Base-by-base conservation (phyloP, 345 rosid genomes). In the Populus tremula region DNA sequence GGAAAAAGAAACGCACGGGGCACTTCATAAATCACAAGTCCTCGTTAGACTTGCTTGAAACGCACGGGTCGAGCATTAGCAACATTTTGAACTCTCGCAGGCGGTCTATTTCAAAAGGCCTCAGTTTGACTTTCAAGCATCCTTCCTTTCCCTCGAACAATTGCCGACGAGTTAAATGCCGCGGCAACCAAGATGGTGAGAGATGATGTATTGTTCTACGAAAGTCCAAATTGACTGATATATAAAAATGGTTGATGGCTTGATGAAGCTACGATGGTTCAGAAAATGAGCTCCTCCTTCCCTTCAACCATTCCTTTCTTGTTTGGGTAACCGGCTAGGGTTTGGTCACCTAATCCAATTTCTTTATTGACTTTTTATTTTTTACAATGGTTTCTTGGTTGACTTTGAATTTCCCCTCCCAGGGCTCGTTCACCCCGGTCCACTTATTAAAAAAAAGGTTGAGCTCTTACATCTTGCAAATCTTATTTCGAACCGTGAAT, bases 261-360 rank as follows among this genome's bases (percentile, higher is more conserved):
- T 0, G 6, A 20, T 20, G 7, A 20, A 6, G 59, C 59, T 53
- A 53, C 18, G 9, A 53, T 53, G 63, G n/a, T n/a, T 56, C 29
- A 8, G 21, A 56, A n/a, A n/a, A 56, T n/a, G 63, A 56, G 13
- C 63, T 9, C 27, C 27, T n/a, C 27, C 3, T 8, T 27, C 11
- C 49, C 39, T 8, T 14, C 43, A 18, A 1, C 25, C 61, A 54
- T 43, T 23, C 20, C 20, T 71, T 49, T 75, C 77, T 16, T 29
- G 10, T 17, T 64, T 10, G 31, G 43, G 49, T 23, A 62, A 38
- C 25, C 23, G 16, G 78, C 43, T 29, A 56, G 35, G 69, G 85
- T 72, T 79, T 14, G 79, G 85, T 77, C 77, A 86, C 84, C 88
- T 75, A 84, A 81, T 72, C 77, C 79, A n/a, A n/a, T 74, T 74